Base-by-base conservation (phyloP, 805 yeast genomes). In the Ogataea henricii region DNA sequence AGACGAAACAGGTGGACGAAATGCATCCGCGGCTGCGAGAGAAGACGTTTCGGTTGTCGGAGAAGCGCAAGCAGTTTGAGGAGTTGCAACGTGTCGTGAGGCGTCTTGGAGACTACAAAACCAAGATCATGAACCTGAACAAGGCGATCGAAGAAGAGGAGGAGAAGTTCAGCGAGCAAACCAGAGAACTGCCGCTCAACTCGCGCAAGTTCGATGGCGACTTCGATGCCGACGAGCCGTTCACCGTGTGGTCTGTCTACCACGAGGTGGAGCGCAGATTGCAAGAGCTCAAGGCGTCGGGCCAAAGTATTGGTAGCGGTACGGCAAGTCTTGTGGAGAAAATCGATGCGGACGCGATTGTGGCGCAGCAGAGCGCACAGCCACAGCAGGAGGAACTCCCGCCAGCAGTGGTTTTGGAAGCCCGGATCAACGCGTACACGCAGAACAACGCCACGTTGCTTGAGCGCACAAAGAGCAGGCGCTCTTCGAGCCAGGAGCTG, bases 211-310 rank as follows among this genome's bases (percentile, higher is more conserved):
- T 66, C 51, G 78, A 77, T 20, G 84, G 82, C 21, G 82, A 77
- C 47, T 85, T 82, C 58, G 92, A 87, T 65, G 92, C 96, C 0
- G 97, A 91, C 67, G 92, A 88, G 60, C 96, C 97, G n/a, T 92
- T 89, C 66, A 76, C 86, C 41, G 78, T 89, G 9, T 73, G 78
- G 60, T 73, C 80, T 6, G 72, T 87, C 12, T 83, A 78, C 59
- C 77, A 80, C 33, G 76, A 74, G 53, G 66, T 87, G n/a, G 76
- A 73, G 46, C 52, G 60, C 3, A 69, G 69, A 51, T 51, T 76
- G 13, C 68, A 66, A 22, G 61, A 63, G 27, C 35, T 57, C 27
- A 45, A 54, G 41, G 43, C 52, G 16, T 27, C 47, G 25, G 34
- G 34, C 6, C 34, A 30, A n/a, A 17, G 18, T 12, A 40, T 40